Evolutionary conservation across 208 protist genomes (phyloP), one percentile per base, ranked within the genome.

Genomic region (Giardia muris): DNA sequence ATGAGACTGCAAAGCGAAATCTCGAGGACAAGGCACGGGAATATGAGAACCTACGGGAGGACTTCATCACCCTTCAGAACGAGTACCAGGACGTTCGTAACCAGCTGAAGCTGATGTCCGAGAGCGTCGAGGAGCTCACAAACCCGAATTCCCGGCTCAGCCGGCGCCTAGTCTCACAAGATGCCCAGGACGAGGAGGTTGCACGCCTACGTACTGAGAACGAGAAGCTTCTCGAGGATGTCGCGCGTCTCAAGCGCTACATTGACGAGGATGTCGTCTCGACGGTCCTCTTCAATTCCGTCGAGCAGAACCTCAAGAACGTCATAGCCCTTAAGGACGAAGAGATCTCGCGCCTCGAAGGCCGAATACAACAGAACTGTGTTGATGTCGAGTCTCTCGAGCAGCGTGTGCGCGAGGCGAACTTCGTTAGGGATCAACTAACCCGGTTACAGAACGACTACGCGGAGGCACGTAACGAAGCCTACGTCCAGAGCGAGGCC

Each of bases 261-360:
- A 76, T 76, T 39, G 57, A 76, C 57, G 57, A 76, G 57, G 57
- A 76, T 30, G 57, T 76, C 30, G 57, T 76, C 30, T 76, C 57
- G 19, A 76, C 57, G 30, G 30, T 30, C 19, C 57, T 76, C 30
- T 76, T 76, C 57, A 76, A 76, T 76, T 76, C 57, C 57, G 57
- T 76, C 30, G 57, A 76, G 57, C 57, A 76, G 57, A 76, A 76
- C 30, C 57, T 76, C 57, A 76, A 76, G 57, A 76, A 76, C 30
- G 57, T 76, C 57, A 76, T 76, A 76, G 30, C 10, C 57, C 10
- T 76, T 39, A 76, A 76, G 30, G 57, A 76, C 57, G 19, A 76
- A 76, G 57, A 76, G 30, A 76, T 76, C 10, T 76, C 57, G 30
- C 10, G 30, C 19, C 57, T 76, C 57, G 57, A 76, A 30, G 57